Base-by-base conservation (phyloP, 768 basidiomycete genomes). In the Russula dissimulans region DNA sequence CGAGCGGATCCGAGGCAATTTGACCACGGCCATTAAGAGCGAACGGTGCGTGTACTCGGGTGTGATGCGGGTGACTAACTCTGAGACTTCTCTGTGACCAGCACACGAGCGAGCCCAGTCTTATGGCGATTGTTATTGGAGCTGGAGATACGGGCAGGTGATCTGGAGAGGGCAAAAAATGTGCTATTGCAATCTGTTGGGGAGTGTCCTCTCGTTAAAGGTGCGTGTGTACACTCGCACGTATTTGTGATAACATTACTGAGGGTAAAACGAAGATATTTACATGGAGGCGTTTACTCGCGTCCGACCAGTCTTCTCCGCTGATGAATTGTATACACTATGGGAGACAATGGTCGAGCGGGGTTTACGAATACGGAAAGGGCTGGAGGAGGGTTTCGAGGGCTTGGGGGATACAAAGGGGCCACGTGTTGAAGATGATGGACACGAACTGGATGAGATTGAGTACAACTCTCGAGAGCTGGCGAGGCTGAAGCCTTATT, bases 311-410 rank as follows among this genome's bases (percentile, higher is more conserved):
- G 83, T 79, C 51, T 91, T 91, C 70, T 77, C 73, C 50, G 65
- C 71, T 17, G 71, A 73, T 15, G 89, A 92, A 70, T 74, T 92
- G 63, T 77, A 77, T 53, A 76, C 68, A 22, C 77, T 86, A 55
- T 84, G 77, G 50, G 87, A 89, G 57, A 80, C 80, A 4, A 92
- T 92, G 90, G 85, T 78, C 5, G 90, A 91, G 69, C 74, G 87
- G 42, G 85, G 84, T 4, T 66, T 92, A 26, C 79, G 90, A 48
- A 72, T 87, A 69, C 77, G 85, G 46, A 70, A 72, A 51, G 84
- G 80, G 0, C 61, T 91, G 65, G 87, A 90, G 12, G 84, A 83
- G 66, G 73, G 72, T 49, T 46, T 83, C 43, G 78, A 76, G 22
- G 78, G 76, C 9, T 77, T 75, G 76, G 66, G 66, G 15, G 78